Base-by-base conservation (phyloP, 495 filamentous ascomycete genomes). In the Lasiosphaeria miniovina region DNA sequence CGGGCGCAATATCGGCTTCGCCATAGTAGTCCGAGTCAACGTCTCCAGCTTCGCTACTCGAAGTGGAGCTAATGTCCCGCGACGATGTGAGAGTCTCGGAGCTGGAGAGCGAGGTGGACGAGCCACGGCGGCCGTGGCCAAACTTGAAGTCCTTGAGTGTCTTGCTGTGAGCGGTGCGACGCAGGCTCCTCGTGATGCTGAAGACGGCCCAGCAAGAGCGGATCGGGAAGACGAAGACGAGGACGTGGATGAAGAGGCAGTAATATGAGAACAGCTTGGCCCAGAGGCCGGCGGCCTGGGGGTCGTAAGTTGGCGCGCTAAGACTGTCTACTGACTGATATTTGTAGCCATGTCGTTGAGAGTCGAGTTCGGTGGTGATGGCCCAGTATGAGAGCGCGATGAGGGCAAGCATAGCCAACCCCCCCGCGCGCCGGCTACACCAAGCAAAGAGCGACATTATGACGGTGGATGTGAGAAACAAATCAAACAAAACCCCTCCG, bases 161-260 rank as follows among this genome's bases (percentile, higher is more conserved):
- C 60, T 68, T 75, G 72, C 68, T 72, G 50, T 66, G 69, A n/a
- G 68, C 67, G 31, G 64, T 70, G 68, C 71, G 78, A 50, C 59
- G 70, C 49, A 75, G 67, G 63, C 65, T 68, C 51, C 61, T 63
- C 6, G 75, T 80, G 46, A 82, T 72, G 56, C 77, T 77, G 66
- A 74, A 76, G 48, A 82, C 69, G 36, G 82, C 78, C 73, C 71
- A 84, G 72, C 74, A 77, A 17, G 80, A 77, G 46, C 82, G 78
- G 12, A 82, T 63, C 9, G 82, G 81, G 58, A 84, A 84, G 40
- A 76, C 57, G 64, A 78, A 77, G 58, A 80, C 79, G 49, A 82
- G 61, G 50, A 82, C 57, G 66, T 84, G 82, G 59, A 84, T 78
- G 33, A 80, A 49, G 35, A 83, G 67, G 62, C 75, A 78, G 68